Base-by-base conservation (phyloP, 805 yeast species). In the Ogataea glucozyma region DNA sequence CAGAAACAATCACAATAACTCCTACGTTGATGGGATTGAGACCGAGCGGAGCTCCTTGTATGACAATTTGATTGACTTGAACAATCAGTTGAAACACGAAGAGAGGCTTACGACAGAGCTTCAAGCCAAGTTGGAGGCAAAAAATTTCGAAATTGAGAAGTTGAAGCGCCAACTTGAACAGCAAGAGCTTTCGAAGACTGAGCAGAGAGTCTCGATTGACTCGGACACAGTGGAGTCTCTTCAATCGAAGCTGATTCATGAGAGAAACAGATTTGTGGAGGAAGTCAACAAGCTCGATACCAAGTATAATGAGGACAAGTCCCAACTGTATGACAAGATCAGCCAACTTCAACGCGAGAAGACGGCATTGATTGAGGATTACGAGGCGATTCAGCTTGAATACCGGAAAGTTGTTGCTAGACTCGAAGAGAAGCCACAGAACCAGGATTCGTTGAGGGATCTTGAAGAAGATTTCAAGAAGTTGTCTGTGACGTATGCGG, bases 401-500 rank as follows among this genome's bases (percentile, higher is more conserved):
- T 49, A 42, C 48, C 48, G 44, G 18, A 44, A 42, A 13, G 40
- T 50, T 5, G 31, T 36, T 5, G 32, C 18, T 1, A 45, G 23
- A 26, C 38, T 33, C 47, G 50, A 34, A 43, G 52, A 43, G 5
- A 26, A 46, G 11, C 39, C 30, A 4, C 35, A 20, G 16, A 44
- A 40, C 9, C 16, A 41, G 6, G 14, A 40, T n/a, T 43, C 42
- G 13, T 35, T 45, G 12, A 26, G 45, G 8, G 62, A 61, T 31
- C 67, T 70, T 11, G 64, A 66, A 18, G 48, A 60, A n/a, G 75
- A 70, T 43, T 58, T 73, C 40, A 65, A 65, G 29, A 59, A 66
- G n/a, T 56, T 71, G 4, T 55, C 70, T 0, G 41, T 66, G 4
- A 58, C 62, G 37, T 66, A 67, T 40, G 65, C 67, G 38, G 36